A percentile compares a stretch with the other conserved stretches of the same genome.
phyloP scores from a whole-genome alignment of 2,329 filamentous ascomycete genomes.

The Bipolaris cookei region DNA sequence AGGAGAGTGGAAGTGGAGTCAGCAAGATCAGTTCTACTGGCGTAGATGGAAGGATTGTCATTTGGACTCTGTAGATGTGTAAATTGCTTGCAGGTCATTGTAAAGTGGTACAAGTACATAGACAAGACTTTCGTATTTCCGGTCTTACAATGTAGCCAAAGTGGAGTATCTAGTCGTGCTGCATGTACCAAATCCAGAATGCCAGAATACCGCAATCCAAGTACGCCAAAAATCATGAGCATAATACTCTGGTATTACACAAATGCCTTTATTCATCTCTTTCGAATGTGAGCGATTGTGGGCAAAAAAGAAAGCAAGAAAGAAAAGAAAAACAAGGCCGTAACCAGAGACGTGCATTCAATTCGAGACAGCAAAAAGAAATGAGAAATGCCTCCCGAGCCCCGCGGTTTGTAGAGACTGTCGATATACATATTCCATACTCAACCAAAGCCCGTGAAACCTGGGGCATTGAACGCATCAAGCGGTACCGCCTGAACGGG shows the following conservation, averaged over 20 bases:
- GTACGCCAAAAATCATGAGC: background rate
- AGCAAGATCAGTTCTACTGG: conserved; percentile 76
- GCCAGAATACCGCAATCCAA: background rate
- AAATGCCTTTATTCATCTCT: background rate
- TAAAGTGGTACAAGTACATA: background rate
- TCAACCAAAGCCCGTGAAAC: conserved; percentile 38
- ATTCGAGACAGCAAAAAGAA: background rate
- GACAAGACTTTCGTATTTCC: background rate
- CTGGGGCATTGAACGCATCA: conserved; percentile 29
- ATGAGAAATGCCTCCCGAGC: background rate
- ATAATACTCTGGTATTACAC: conserved; percentile 7
- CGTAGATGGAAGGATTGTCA: conserved; percentile 57
- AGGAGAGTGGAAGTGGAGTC: conserved; percentile 68
- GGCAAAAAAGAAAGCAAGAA: background rate
- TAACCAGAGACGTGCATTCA: too few relatives aligned
- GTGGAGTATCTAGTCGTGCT: background rate
- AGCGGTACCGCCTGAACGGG: conserved; percentile 4
- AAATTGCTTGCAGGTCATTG: background rate
- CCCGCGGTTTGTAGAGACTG: too few relatives aligned
- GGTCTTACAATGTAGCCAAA: background rate
- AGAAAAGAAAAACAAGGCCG: background rate
- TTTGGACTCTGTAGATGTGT: conserved; percentile 52
- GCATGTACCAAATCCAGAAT: background rate
- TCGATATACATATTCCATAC: background rate
- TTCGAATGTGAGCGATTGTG: background rate